Conservation (phyloP, 2,329 filamentous ascomycete genomes). For the Stagonosporopsis cucurbitacearum region DNA sequence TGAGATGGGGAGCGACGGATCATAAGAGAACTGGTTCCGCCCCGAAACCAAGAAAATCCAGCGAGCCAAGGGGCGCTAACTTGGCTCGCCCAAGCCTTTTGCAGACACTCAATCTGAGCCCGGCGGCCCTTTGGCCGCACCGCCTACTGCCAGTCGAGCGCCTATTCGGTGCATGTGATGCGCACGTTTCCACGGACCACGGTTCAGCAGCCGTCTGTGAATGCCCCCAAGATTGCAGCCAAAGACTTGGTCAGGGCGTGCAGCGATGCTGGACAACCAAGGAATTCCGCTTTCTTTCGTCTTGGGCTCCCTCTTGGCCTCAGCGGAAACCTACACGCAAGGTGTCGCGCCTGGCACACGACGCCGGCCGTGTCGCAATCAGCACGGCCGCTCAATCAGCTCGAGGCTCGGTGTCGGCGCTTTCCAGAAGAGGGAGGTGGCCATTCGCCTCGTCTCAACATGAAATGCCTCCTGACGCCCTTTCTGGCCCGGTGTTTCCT, state of each 20-base stretch:
- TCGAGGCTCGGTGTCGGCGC: constrained; percentile 6
- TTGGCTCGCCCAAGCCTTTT: constrained; percentile 1
- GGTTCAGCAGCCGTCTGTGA: constrained; percentile 5
- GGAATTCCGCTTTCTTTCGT: too few species aligned
- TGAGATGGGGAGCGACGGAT: constrained; percentile 16
- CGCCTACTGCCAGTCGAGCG: constrained; percentile 1
- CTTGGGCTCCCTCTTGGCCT: constrained; percentile 10
- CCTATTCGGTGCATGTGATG: constrained; percentile 11
- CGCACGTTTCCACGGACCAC: constrained; percentile 16
- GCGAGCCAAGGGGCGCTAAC: background rate
- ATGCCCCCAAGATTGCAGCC: constrained; percentile 8
- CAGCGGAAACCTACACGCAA: constrained; percentile 16
- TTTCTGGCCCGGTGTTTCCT: background rate
- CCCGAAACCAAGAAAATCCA: constrained; percentile 15
- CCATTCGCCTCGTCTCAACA: constrained; percentile 6
- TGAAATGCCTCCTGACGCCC: background rate
- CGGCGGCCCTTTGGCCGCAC: constrained; percentile 9
- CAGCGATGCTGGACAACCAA: too few species aligned
- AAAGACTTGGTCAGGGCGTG: constrained; percentile 13
- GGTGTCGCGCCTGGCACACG: constrained; percentile 11
- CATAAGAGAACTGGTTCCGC: constrained; percentile 15
- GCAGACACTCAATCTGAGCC: constrained; percentile 9
- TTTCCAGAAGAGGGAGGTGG: constrained; percentile 16
- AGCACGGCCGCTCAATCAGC: constrained; percentile 4
- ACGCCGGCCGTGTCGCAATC: constrained; percentile 16